A percentile compares a stretch with the other conserved stretches of the same genome.
These are phyloP conservation scores for Sporisorium sorghi DNA, from an alignment of 1,284 basidiomycete species.

Conservation along the genomic window DNA sequence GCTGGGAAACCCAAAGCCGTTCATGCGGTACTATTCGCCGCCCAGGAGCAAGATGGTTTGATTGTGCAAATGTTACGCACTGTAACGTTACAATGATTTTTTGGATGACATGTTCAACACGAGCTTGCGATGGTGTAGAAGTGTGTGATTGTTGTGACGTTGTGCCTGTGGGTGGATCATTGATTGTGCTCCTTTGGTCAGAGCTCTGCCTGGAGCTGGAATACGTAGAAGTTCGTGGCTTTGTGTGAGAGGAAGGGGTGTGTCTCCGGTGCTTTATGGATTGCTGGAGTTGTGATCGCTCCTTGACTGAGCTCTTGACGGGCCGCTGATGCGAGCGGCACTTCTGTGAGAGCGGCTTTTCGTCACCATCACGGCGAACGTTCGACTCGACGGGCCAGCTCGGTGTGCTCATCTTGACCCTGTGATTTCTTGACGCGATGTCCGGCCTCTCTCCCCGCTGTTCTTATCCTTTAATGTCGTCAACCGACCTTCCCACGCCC, in stretches of 20 bases:
- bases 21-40: constrained; percentile 45
- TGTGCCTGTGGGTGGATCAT: not conserved
- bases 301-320: not conserved
- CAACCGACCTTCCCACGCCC: too few species aligned
- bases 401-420: too few species aligned
- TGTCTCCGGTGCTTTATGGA: too few species aligned
- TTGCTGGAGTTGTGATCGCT: not conserved
- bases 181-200: too few species aligned
- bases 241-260: too few species aligned
- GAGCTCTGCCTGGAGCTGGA: too few species aligned
- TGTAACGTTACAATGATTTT: not conserved
- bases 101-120: not conserved
- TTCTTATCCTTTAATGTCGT: too few species aligned
- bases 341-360: not conserved
- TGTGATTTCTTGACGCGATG: too few species aligned
- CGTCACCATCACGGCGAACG: too few species aligned
- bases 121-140: not conserved
- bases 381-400: too few species aligned
- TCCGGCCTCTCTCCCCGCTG: too few species aligned
- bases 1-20: constrained; percentile 41
- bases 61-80: not conserved
- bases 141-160: not conserved
- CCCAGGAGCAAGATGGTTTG: constrained; percentile 47
- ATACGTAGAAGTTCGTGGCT: too few species aligned
- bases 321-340: not conserved